phyloP scores from a whole-genome alignment of 2,329 filamentous ascomycete species.

The Bisporella sp. region DNA sequence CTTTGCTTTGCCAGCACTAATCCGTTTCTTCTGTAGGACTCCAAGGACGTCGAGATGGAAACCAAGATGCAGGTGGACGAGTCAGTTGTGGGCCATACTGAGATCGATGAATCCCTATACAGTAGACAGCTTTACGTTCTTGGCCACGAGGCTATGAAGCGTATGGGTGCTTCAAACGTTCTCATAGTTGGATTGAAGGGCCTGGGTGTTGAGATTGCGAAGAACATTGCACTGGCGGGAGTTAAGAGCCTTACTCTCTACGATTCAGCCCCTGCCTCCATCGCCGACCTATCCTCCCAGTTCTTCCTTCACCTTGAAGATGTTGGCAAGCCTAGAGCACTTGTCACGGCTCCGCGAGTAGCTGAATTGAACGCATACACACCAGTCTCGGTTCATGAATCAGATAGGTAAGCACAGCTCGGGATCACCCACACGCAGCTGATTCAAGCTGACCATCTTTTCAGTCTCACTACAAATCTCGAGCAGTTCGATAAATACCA shows the following conservation, averaged over 20 bases:
- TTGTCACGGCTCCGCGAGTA: slow-evolving; percentile 79
- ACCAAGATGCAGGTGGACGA: slow-evolving; percentile 61
- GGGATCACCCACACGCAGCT: background rate
- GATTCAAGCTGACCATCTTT: slow-evolving; percentile 13
- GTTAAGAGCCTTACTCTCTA: slow-evolving; percentile 95
- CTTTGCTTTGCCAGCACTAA: too few species aligned
- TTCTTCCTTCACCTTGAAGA: slow-evolving; percentile 90
- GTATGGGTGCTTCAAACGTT: slow-evolving; percentile 94
- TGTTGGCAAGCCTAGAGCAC: slow-evolving; percentile 84
- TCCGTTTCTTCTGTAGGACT: slow-evolving; percentile 27
- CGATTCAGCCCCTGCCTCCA: slow-evolving; percentile 76
- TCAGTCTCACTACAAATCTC: slow-evolving; percentile 67
- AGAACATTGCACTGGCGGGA: slow-evolving; percentile 95
- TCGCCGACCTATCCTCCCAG: slow-evolving; percentile 89
- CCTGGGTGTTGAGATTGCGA: slow-evolving; percentile 94
- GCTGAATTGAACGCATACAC: slow-evolving; percentile 96
- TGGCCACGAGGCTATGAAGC: slow-evolving; percentile 87
- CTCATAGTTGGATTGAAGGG: slow-evolving; percentile 89
- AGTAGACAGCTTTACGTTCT: slow-evolving; percentile 67
- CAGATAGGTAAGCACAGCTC: slow-evolving; percentile 37
- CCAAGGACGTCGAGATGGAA: slow-evolving; percentile 54
- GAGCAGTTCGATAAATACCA: slow-evolving; percentile 85
- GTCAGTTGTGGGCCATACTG: slow-evolving; percentile 44
- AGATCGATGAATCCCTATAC: slow-evolving; percentile 69
- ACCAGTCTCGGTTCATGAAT: slow-evolving; percentile 71